Evolutionary conservation across 305 asterid species (phyloP).

Genomic region (Fraxinus latifolia): DNA sequence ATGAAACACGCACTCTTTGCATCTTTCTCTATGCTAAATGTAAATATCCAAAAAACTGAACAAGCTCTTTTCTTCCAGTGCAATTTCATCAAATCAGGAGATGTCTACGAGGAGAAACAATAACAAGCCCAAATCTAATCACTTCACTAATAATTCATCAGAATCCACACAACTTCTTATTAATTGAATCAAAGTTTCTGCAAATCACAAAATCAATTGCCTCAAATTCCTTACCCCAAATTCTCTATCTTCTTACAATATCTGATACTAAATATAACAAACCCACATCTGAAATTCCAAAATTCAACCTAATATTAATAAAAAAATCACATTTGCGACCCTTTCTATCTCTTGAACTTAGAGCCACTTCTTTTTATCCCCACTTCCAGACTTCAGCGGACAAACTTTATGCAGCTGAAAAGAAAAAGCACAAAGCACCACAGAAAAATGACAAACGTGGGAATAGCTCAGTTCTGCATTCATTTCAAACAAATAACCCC

Average conservation of each 20-base stretch:
- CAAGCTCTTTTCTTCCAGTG: not conserved
- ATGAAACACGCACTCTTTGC: constrained; percentile 82
- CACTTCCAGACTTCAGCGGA: not conserved
- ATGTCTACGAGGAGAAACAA: not conserved
- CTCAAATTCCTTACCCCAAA: not conserved
- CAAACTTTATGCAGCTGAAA: constrained; percentile 7
- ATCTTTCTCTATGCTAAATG: constrained; percentile 28
- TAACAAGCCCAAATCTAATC: not conserved
- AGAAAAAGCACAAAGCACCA: not conserved
- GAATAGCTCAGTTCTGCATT: not conserved
- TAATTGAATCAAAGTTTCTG: not conserved
- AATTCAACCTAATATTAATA: constrained; percentile 4
- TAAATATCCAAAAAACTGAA: not conserved
- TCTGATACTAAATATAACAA: not conserved
- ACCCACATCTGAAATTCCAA: not conserved
- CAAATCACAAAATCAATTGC: not conserved
- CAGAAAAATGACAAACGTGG: not conserved
- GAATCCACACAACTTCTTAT: not conserved
- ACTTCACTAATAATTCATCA: not conserved
- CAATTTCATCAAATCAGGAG: not conserved
- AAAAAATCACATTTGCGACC: not conserved
- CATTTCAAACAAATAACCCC: constrained; percentile 1
- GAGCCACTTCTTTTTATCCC: not conserved
- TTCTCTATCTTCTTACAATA: not conserved
- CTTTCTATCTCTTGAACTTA: not conserved